phyloP scores from a whole-genome alignment of 208 protist genomes.

The Leishmania martiniquensis region DNA sequence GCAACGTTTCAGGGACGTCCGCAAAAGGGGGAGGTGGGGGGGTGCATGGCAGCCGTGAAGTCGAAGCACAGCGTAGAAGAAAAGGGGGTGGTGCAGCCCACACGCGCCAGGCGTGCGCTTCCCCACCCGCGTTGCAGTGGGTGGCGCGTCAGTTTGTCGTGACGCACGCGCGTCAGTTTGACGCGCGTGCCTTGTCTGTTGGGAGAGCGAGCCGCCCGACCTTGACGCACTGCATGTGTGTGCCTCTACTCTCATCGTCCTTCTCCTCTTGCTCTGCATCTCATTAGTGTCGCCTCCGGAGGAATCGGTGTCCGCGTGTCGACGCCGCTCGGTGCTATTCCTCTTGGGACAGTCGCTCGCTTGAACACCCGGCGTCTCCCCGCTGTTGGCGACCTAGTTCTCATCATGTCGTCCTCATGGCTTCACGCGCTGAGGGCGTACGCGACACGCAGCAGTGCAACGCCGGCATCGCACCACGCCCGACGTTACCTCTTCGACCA shows the following conservation, averaged over 20 bases:
- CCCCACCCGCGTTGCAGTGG: neutral
- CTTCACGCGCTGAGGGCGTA: constrained; percentile 34
- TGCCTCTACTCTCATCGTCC: neutral
- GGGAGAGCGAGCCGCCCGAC: neutral
- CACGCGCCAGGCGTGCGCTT: no score
- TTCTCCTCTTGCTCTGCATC: neutral
- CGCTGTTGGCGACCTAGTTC: neutral
- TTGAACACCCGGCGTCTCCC: neutral
- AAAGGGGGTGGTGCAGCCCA: neutral
- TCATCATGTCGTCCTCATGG: constrained; percentile 35
- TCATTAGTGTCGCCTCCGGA: neutral
- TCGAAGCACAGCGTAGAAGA: neutral
- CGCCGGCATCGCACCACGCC: constrained; percentile 12
- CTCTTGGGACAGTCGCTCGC: neutral
- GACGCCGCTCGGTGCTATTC: neutral
- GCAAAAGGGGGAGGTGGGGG: neutral
- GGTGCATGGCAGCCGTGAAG: neutral
- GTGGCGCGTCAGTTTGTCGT: neutral
- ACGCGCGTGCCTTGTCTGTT: neutral
- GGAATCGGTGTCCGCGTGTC: neutral
- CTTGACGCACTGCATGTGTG: neutral
- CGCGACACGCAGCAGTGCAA: constrained; percentile 6
- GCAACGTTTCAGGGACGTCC: neutral
- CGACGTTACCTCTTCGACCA: constrained; percentile 37
- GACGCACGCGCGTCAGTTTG: neutral